These are phyloP conservation scores for Friedmanniomyces simplex DNA, from an alignment of 495 filamentous ascomycete species.

Conservation along the genomic window DNA sequence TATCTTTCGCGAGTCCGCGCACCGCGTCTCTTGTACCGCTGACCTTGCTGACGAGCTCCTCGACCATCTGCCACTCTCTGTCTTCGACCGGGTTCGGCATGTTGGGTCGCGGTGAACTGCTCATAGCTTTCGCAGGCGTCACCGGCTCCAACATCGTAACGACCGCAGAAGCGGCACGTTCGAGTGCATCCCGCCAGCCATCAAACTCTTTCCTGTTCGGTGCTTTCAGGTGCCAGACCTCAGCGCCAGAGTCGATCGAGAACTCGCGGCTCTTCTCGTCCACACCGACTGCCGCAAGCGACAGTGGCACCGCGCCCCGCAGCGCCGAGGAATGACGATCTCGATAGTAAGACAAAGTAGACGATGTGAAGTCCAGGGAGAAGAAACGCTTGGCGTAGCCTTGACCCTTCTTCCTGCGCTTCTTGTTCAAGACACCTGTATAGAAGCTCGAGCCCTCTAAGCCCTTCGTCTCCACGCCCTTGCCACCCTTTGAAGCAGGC, in stretches of 20 bases:
- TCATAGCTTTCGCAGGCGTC: constrained; percentile 27
- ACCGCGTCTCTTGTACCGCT: constrained; percentile 83
- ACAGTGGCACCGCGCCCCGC: constrained; percentile 83
- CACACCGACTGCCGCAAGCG: constrained; percentile 78
- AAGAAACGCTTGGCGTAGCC: constrained; percentile 90
- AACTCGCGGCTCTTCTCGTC: constrained; percentile 82
- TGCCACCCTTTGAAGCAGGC: constrained; percentile 24
- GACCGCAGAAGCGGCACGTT: constrained; percentile 58
- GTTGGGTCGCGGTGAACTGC: constrained; percentile 28
- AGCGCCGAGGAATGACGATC: constrained; percentile 83
- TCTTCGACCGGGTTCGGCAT: constrained; percentile 45
- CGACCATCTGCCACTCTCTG: constrained; percentile 73
- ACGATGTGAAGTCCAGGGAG: constrained; percentile 82
- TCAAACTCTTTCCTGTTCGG: constrained; percentile 70
- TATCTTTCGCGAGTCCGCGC: constrained; percentile 69
- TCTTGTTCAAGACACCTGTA: constrained; percentile 75
- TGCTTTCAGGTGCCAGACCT: constrained; percentile 93
- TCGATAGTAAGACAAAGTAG: constrained; percentile 90
- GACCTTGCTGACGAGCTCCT: constrained; percentile 68
- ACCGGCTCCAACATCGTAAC: neutral
- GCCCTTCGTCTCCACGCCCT: constrained; percentile 10
- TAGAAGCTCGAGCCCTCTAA: constrained; percentile 44
- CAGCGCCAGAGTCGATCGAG: constrained; percentile 90
- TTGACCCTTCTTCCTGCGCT: constrained; percentile 83
- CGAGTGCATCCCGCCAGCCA: constrained; percentile 76